phyloP scores from a whole-genome alignment of 768 basidiomycete species.

The Kwoniella dendrophila region DNA sequence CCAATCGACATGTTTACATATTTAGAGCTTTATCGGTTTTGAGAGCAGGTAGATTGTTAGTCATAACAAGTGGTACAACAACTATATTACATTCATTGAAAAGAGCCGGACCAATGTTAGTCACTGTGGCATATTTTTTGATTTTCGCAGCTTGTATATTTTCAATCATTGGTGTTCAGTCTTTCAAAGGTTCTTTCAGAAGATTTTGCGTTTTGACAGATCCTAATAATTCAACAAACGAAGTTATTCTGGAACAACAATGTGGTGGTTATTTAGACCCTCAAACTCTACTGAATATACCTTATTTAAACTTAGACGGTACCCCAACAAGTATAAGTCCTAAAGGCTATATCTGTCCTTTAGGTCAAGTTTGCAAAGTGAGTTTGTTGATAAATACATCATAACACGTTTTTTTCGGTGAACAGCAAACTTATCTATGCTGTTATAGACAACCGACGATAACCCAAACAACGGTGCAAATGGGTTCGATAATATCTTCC shows the following conservation, averaged over 20 bases:
- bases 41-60: constrained; percentile 75
- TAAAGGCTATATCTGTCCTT: constrained; percentile 89
- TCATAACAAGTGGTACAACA: constrained; percentile 89
- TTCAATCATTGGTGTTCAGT: constrained; percentile 91
- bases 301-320: constrained; percentile 60
- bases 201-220: constrained; percentile 56
- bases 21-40: constrained; percentile 88
- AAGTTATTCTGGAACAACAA: constrained; percentile 59
- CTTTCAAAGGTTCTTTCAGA: constrained; percentile 82
- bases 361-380: constrained; percentile 80
- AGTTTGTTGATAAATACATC: constrained; percentile 21
- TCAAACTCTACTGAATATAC: constrained; percentile 59
- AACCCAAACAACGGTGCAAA: constrained; percentile 71
- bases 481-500: constrained; percentile 88
- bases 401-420: neutral
- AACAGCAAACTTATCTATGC: neutral
- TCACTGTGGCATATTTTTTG: constrained; percentile 87
- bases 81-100: constrained; percentile 93
- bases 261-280: constrained; percentile 84
- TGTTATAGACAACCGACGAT: constrained; percentile 39
- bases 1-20: constrained; percentile 71
- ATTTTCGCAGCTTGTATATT: constrained; percentile 86
- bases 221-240: constrained; percentile 51
- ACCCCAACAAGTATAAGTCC: constrained; percentile 54
- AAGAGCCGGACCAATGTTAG: constrained; percentile 81